Evolutionary conservation across 768 basidiomycete species (phyloP).

Genomic region (Trametes cubensis): DNA sequence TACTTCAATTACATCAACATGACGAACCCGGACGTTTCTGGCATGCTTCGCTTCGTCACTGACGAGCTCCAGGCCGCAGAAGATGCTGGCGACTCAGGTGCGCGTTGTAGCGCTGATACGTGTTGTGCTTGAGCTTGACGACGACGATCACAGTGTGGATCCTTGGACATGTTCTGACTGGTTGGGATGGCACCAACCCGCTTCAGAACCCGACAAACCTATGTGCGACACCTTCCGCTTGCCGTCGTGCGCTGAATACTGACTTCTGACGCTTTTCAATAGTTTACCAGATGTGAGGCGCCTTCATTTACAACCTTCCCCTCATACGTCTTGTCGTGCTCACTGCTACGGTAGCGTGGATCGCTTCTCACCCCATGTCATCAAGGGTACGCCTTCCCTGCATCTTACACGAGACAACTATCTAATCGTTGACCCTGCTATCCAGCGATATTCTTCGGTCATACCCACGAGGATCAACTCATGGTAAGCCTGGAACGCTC

Average conservation of each 20-base stretch:
- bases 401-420: background rate
- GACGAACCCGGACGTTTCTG: conserved; percentile 67
- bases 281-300: conserved; percentile 54
- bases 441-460: conserved; percentile 75
- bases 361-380: conserved; percentile 75
- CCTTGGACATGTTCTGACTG: conserved; percentile 57
- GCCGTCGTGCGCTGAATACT: conserved; percentile 1
- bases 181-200: conserved; percentile 75
- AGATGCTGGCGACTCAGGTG: conserved; percentile 72
- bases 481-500: conserved; percentile 43
- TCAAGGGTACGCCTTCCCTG: conserved; percentile 57
- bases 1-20: conserved; percentile 80
- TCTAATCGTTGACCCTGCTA: conserved; percentile 11
- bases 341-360: conserved; percentile 53
- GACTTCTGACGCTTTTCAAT: conserved; percentile 39
- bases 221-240: conserved; percentile 46
- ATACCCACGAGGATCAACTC: conserved; percentile 75
- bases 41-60: conserved; percentile 77
- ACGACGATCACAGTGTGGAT: conserved; percentile 44
- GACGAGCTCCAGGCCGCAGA: conserved; percentile 80
- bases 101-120: conserved; percentile 17
- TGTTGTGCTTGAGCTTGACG: background rate
- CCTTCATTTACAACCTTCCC: background rate
- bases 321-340: background rate
- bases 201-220: conserved; percentile 67